phyloP scores from a whole-genome alignment of 1,284 basidiomycete species.

The Melampsora occidentalis region DNA sequence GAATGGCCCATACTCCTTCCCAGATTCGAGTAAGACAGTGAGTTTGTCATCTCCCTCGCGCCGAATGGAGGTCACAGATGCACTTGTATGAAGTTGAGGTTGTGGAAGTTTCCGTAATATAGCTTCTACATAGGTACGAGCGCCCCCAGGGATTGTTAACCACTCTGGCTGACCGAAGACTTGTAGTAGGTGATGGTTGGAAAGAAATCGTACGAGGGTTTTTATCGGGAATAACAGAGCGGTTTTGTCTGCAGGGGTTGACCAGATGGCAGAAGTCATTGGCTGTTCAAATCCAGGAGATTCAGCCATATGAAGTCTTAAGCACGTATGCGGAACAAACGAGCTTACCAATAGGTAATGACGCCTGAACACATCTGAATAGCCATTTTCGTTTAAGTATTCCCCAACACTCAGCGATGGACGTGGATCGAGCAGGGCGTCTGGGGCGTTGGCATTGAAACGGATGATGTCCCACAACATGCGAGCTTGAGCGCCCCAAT shows the following conservation, averaged over 20 bases:
- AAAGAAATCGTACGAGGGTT: slow-evolving; percentile 72
- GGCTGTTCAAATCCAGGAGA: slow-evolving; percentile 58
- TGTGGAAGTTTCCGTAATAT: slow-evolving; percentile 63
- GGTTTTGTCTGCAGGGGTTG: slow-evolving; percentile 70
- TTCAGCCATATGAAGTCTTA: not conserved
- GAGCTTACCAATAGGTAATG: slow-evolving; percentile 72
- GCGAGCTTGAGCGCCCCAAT: slow-evolving; percentile 64
- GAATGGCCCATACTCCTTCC: slow-evolving; percentile 59
- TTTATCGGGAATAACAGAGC: slow-evolving; percentile 69
- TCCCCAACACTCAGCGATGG: slow-evolving; percentile 65
- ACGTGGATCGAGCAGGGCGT: slow-evolving; percentile 51
- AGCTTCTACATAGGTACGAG: slow-evolving; percentile 67
- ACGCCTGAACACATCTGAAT: slow-evolving; percentile 67
- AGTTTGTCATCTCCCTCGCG: slow-evolving; percentile 16
- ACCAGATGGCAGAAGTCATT: slow-evolving; percentile 79
- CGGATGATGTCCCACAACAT: slow-evolving; percentile 73
- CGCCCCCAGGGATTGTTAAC: slow-evolving; percentile 70
- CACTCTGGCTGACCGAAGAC: slow-evolving; percentile 70
- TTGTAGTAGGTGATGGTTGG: slow-evolving; percentile 76
- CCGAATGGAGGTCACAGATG: slow-evolving; percentile 57
- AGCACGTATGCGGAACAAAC: not conserved
- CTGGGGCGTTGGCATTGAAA: slow-evolving; percentile 68
- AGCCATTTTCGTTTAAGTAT: slow-evolving; percentile 67
- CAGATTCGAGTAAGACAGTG: slow-evolving; percentile 57
- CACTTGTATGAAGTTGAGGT: slow-evolving; percentile 63